A percentile compares a stretch with the other conserved stretches of the same genome.
phyloP scores from a whole-genome alignment of 306 rosid genomes.

The Fragaria nilgerrensis region DNA sequence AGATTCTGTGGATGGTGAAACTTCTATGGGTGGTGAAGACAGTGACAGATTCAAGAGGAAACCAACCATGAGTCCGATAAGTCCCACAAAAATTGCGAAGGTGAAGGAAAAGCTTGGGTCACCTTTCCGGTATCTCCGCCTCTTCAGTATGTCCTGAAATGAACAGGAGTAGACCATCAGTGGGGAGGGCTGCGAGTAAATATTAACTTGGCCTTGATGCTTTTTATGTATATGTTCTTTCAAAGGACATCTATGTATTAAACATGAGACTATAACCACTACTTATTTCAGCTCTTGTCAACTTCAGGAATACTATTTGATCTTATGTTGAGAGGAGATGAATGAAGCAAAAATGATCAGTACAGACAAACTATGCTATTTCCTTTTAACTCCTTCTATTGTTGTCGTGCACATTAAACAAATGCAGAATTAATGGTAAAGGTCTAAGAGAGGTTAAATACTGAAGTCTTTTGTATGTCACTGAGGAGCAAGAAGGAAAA shows the following conservation, averaged over 20 bases:
- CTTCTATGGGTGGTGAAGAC: conserved; percentile 53
- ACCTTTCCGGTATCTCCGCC: conserved; percentile 53
- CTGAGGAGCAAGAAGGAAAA: conserved; percentile 5
- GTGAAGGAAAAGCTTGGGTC: conserved; percentile 71
- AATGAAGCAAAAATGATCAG: background rate
- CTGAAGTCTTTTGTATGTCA: background rate
- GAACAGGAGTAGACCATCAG: background rate
- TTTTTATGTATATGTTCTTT: background rate
- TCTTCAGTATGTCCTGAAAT: conserved; percentile 66
- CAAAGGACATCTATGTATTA: background rate
- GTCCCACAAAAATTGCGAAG: conserved; percentile 68
- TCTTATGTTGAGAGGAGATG: background rate
- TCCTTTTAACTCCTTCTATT: background rate
- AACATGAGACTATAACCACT: background rate
- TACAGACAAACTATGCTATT: background rate
- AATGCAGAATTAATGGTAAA: background rate
- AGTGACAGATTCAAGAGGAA: conserved; percentile 67
- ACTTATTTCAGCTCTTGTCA: background rate
- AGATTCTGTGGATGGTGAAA: background rate
- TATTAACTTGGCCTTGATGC: background rate
- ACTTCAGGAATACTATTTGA: background rate
- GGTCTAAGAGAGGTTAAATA: background rate
- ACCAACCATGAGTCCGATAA: conserved; percentile 80
- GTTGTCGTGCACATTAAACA: background rate
- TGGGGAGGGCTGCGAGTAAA: background rate